phyloP scores from a whole-genome alignment of 345 rosid genomes.

The Aurinia saxatilis region DNA sequence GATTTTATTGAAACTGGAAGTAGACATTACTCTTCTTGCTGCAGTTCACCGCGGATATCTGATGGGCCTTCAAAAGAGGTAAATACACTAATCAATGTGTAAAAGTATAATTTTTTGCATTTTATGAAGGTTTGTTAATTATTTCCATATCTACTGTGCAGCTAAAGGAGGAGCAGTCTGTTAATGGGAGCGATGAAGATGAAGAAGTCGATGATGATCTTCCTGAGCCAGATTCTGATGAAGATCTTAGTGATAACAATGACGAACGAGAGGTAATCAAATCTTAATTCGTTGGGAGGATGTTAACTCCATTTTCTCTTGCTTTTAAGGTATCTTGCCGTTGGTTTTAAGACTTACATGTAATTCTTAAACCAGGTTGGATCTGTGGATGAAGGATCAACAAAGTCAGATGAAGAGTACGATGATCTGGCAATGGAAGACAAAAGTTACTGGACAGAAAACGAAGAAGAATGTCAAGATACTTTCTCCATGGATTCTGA shows the following conservation, averaged over 20 bases:
- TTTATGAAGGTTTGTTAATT: neutral
- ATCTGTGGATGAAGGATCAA: conserved; percentile 90
- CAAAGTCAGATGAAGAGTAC: conserved; percentile 91
- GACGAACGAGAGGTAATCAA: conserved; percentile 56
- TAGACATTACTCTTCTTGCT: conserved; percentile 79
- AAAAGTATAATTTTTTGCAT: neutral
- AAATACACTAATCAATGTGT: neutral
- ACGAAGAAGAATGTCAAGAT: conserved; percentile 39
- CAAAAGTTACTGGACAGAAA: conserved; percentile 56
- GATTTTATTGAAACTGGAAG: conserved; percentile 80
- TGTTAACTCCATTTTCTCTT: neutral
- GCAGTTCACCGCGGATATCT: conserved; percentile 84
- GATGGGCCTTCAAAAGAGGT: conserved; percentile 94
- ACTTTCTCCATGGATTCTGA: conserved; percentile 19
- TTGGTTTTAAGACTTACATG: neutral
- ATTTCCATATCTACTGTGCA: conserved; percentile 18
- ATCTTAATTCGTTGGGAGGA: neutral
- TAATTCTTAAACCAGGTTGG: conserved; percentile 47
- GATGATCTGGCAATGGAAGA: conserved; percentile 93
- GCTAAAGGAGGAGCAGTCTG: conserved; percentile 88
- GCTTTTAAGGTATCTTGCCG: neutral
- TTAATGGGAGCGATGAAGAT: conserved; percentile 91
- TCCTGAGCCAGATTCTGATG: conserved; percentile 74
- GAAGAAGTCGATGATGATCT: conserved; percentile 53
- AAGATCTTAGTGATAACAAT: conserved; percentile 59